Percentiles rank a stretch among this genome's conserved stretches.
These are phyloP conservation scores for Echinochloa phyllopogon DNA, from an alignment of 176 grass and related monocot genomes.

Conservation along the genomic window DNA sequence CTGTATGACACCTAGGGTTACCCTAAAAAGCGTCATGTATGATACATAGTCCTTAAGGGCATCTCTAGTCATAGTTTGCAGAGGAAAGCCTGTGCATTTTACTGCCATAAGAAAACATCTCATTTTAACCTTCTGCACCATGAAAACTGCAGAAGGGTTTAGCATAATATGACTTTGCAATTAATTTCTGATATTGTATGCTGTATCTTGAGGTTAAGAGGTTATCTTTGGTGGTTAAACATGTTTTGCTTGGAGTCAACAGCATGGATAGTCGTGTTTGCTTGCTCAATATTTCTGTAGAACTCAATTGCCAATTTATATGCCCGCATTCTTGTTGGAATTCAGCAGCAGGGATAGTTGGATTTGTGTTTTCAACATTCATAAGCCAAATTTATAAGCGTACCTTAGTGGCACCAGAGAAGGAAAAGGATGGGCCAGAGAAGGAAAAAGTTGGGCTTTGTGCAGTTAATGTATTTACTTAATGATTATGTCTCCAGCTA, in stretches of 20 bases:
- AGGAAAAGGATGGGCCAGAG: not conserved
- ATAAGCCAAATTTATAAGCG: not conserved
- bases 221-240: not conserved
- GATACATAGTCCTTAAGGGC: not conserved
- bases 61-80: not conserved
- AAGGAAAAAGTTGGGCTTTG: not conserved
- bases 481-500: not conserved
- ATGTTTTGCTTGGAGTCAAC: not conserved
- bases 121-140: not conserved
- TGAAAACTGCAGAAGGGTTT: not conserved
- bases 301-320: constrained; percentile 4
- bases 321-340: not conserved
- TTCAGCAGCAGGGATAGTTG: not conserved
- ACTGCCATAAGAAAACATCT: not conserved
- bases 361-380: constrained; percentile 25
- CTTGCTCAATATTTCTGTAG: not conserved
- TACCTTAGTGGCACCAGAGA: not conserved
- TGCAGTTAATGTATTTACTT: not conserved
- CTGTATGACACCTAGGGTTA: not conserved
- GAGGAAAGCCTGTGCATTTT: constrained; percentile 9
- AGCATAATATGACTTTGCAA: not conserved
- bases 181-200: not conserved
- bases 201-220: not conserved
- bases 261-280: not conserved
- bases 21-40: not conserved